Conservation (phyloP, 768 basidiomycete genomes). For the Paxillus rubicundulus region DNA sequence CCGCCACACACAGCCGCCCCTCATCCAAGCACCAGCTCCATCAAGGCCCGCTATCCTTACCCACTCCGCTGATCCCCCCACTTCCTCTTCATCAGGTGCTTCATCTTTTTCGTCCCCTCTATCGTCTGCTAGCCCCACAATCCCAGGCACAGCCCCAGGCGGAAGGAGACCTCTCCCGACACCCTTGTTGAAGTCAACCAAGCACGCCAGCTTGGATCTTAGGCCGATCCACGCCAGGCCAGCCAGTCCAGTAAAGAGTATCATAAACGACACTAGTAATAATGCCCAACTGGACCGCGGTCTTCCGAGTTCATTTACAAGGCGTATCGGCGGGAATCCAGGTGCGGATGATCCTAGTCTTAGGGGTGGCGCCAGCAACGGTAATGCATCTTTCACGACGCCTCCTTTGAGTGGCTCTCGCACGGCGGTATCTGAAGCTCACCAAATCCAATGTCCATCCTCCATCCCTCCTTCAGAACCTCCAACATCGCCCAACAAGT, state of each 20-base stretch:
- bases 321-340: slow-evolving; percentile 1
- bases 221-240: slow-evolving; percentile 8
- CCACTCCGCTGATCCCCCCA: slow-evolving; percentile 11
- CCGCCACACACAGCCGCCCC: slow-evolving; percentile 15
- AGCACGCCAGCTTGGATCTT: slow-evolving; percentile 27
- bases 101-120: slow-evolving; percentile 20
- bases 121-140: background rate
- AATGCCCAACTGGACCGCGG: slow-evolving; percentile 17
- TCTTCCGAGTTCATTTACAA: slow-evolving; percentile 23
- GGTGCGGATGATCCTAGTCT: no score
- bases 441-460: background rate
- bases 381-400: no score
- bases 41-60: slow-evolving; percentile 31
- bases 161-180: slow-evolving; percentile 11
- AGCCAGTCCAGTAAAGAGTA: slow-evolving; percentile 19
- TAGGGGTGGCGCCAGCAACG: no score
- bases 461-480: background rate
- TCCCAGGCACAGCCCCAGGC: background rate
- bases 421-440: background rate
- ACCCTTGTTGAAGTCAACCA: slow-evolving; percentile 7
- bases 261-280: background rate
- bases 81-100: slow-evolving; percentile 16
- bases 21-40: slow-evolving; percentile 31
- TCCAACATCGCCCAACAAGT: slow-evolving; percentile 26
- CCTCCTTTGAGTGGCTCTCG: no score